Base-by-base conservation (phyloP, 2,329 filamentous ascomycete species). In the Fusarium citri region DNA sequence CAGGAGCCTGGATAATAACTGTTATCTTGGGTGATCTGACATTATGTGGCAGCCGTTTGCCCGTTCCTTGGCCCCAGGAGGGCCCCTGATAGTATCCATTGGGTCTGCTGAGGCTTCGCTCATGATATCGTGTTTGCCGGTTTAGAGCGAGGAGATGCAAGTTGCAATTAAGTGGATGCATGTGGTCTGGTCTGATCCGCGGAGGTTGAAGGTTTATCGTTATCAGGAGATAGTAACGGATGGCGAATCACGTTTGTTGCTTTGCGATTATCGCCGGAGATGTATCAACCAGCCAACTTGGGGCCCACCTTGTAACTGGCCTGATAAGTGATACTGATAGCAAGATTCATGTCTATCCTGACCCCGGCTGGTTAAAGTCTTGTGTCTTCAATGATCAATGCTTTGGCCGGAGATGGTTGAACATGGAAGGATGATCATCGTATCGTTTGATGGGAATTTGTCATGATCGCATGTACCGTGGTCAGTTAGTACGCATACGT, bases 141-240 rank as follows among this genome's bases (percentile, higher is more conserved):
- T 67, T 45, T 49, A 26, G 37, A 67, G 74, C 73, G 74, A 78
- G 76, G 76, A 78, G 76, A 78, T 78, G 69, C 70, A 74, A 70
- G 48, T 72, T 71, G 57, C 71, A 54, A 55, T 15, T 49, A 50
- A 58, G 72, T 73, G 73, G 68, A 58, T 68, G 59, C 63, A 50
- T 45, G 40, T 47, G 45, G 48, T 63, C 56, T 48, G 45, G 48
- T 45, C 59, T 66, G 56, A 66, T 75, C 73, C 73, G 73, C 73
- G 73, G 73, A 75, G 73, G 72, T 71, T 61, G 58, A 56, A 46
- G 40, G 34, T 49, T 63, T 22, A 43, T 48, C 55, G 64, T 67
- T 73, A 65, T 69, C 72, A 72, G 70, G 63, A 54, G 57, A 69
- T 55, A 50, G 30, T 46, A 45, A 42, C 28, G 43, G 49, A 48